Base-by-base conservation (phyloP, 805 yeast species). In the Novakomyces olei region DNA sequence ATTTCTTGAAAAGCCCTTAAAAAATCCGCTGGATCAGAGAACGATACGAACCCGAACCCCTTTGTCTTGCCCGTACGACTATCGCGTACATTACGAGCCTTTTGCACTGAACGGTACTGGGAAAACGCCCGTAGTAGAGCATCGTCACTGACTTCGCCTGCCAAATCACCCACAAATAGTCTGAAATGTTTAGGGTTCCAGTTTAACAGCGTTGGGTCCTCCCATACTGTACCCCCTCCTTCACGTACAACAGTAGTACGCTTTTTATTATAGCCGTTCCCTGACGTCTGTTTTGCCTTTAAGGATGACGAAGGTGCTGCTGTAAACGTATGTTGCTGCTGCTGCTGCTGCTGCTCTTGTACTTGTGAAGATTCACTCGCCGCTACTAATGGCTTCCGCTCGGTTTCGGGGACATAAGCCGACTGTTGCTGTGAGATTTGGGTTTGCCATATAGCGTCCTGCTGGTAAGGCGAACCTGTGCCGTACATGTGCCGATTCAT, bases 21-120 rank as follows among this genome's bases (percentile, higher is more conserved):
- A 42, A 72, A 76, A 44, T 76, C 85, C 15, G 69, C 67, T 0
- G 83, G 51, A 37, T 61, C 62, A 2, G 53, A 55, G 47, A 77
- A 76, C 4, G 78, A 68, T 9, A 76, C 73, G 48, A 76, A 77
- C 5, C 81, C 91, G 46, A 55, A 77, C 3, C 91, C 88, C 45
- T 66, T 70, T 37, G 61, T 60, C 39, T 58, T 61, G 5, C 54
- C 57, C 0, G 63, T 54, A 19, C 49, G 51, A 15, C 49, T 48
- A 39, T 70, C 76, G 26, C 48, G 37, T 1, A 79, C 77, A 1
- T 74, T 75, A 33, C 63, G 60, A 4, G 65, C 75, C 40, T 70
- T 69, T 5, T 65, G 51, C 36, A 74, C 46, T 2, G 73, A 60
- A 9, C 61, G 49, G 45, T 61, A 77, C 31, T 57, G 51, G 1